Evolutionary conservation across 2,329 filamentous ascomycete genomes (phyloP), one percentile per base, ranked within the genome.

Genomic region (Sclerotinia glacialis): DNA sequence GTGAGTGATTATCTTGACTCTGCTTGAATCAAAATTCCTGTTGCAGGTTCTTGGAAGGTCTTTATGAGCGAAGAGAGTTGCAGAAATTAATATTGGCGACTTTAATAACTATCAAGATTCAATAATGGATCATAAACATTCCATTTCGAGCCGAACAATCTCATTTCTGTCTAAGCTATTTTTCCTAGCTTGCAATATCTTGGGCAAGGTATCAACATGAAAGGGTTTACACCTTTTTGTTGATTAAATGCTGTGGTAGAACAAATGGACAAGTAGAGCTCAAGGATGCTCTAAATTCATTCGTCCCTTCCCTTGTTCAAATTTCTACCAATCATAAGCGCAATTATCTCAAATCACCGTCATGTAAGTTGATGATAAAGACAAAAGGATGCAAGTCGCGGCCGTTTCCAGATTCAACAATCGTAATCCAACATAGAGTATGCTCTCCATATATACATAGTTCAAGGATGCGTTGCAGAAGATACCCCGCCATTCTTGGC

Each of bases 351-450:
- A 1, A 34, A 21, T 46, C 23, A 5, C 26, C 40, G 6, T 64
- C 47, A 26, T 55, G 50, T 23, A 34, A 31, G 34, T 12, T 28
- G 26, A 31, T 64, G 40, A 64, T 52, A 64, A 64, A 64, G 26
- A 34, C 42, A 26, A 56, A 47, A 56, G n/a, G 14, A 58, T 21
- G 11, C 8, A 64, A 26, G 8, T 28, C 42, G 42, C 52, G 52
- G 52, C 37, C 4, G 42, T 46, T 60, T 47, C 47, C 44, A 34
- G 56, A 60, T 47, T 37, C 31, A 2, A 23, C 21, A 34, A 34
- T 23, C 28, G 21, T 28, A 21, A 56, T 42, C 26, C 28, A 34
- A 47, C 26, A 28, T 28, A n/a, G n/a, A n/a, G n/a, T n/a, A 37
- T 31, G 9, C 44, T 16, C 6, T 46, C 1, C 26, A 61, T 34